These are phyloP conservation scores for Thymus mandschuricus DNA, from an alignment of 257 asterid species.

Conservation along the genomic window DNA sequence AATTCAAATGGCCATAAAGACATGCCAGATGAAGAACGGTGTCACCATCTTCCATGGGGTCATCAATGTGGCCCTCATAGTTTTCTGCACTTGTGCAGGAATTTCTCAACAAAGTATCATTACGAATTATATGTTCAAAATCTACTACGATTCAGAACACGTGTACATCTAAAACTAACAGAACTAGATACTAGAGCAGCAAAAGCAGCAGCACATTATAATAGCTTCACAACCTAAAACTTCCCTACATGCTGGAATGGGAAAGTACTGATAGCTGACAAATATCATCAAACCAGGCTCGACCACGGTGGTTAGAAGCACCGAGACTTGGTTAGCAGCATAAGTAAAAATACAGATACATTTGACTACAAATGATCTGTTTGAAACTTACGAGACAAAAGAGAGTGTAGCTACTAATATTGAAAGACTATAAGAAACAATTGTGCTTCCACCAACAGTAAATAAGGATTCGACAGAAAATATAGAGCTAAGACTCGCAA, in stretches of 20 bases:
- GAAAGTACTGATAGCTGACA: not conserved
- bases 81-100: constrained; percentile 46
- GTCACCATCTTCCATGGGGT: constrained; percentile 89
- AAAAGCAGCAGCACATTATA: not conserved
- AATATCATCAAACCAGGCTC: not conserved
- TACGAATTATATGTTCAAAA: not conserved
- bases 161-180: not conserved
- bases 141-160: not conserved
- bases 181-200: constrained; percentile 17
- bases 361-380: not conserved
- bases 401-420: not conserved
- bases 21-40: constrained; percentile 93
- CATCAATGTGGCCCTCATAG: constrained; percentile 66
- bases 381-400: not conserved
- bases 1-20: constrained; percentile 75
- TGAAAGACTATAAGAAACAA: not conserved
- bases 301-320: not conserved
- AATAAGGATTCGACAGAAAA: not conserved
- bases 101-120: constrained; percentile 26
- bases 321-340: not conserved
- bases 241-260: not conserved
- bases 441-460: not conserved
- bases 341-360: not conserved
- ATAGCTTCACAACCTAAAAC: not conserved
- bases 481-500: not conserved